Percentiles rank a stretch among this genome's conserved stretches.
phyloP scores from a whole-genome alignment of 495 filamentous ascomycete species.

The Xylaria curta region DNA sequence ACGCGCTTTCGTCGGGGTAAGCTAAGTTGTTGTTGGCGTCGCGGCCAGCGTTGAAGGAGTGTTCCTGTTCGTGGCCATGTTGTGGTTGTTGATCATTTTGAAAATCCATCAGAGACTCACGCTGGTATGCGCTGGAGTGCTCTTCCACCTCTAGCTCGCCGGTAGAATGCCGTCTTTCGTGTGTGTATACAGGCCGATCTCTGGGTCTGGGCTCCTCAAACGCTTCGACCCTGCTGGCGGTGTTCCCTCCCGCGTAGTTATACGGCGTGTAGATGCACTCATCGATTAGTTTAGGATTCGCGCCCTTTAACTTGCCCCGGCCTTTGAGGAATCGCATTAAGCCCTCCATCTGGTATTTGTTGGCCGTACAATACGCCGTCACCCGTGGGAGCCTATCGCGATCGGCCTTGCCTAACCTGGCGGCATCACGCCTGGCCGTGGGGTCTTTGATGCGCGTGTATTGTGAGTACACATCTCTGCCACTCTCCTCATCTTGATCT shows the following conservation, averaged over 20 bases:
- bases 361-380: slow-evolving; percentile 94
- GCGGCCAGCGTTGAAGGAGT: slow-evolving; percentile 31
- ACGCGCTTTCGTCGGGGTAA: slow-evolving; percentile 39
- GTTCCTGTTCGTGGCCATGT: slow-evolving; percentile 27
- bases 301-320: slow-evolving; percentile 71
- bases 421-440: slow-evolving; percentile 89
- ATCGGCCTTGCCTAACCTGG: slow-evolving; percentile 90
- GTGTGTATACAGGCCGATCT: slow-evolving; percentile 47
- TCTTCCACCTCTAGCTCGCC: slow-evolving; percentile 36
- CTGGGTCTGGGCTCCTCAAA: slow-evolving; percentile 45
- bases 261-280: slow-evolving; percentile 97
- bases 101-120: slow-evolving; percentile 32
- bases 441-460: slow-evolving; percentile 94
- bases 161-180: slow-evolving; percentile 68
- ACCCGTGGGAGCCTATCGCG: slow-evolving; percentile 85
- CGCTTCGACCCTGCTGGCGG: slow-evolving; percentile 40
- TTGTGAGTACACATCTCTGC: slow-evolving; percentile 95
- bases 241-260: slow-evolving; percentile 63
- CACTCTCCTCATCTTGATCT: slow-evolving; percentile 81
- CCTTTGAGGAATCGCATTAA: slow-evolving; percentile 90
- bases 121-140: slow-evolving; percentile 37
- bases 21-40: slow-evolving; percentile 39
- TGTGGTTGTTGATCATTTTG: slow-evolving; percentile 24
- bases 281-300: slow-evolving; percentile 89
- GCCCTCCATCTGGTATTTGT: slow-evolving; percentile 84